phyloP scores from a whole-genome alignment of 2,329 filamentous ascomycete species.

The Fusarium aywerte region DNA sequence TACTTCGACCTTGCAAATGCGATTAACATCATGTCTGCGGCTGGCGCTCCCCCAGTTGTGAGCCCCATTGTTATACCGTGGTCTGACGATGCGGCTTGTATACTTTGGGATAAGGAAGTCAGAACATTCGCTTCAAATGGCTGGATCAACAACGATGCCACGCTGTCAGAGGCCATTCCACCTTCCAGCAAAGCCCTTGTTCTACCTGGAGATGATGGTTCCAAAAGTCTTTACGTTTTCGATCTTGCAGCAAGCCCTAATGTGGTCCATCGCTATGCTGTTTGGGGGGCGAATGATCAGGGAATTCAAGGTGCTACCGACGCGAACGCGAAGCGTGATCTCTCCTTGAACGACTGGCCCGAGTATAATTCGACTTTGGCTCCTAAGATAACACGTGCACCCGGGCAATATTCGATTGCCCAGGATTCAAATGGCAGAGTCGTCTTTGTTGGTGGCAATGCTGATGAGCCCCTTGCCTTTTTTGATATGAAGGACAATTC shows the following conservation, averaged over 20 bases:
- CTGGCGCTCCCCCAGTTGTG: conserved; percentile 68
- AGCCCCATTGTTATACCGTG: conserved; percentile 80
- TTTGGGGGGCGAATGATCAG: conserved; percentile 70
- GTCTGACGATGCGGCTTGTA: conserved; percentile 74
- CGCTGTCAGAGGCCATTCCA: conserved; percentile 68
- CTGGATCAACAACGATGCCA: conserved; percentile 73
- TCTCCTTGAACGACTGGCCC: conserved; percentile 76
- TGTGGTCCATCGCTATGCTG: conserved; percentile 73
- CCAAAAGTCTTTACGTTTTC: conserved; percentile 82
- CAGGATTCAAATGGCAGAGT: conserved; percentile 73
- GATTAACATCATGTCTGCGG: conserved; percentile 69
- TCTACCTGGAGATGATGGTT: conserved; percentile 77
- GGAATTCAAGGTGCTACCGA: conserved; percentile 60
- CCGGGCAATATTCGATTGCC: conserved; percentile 72
- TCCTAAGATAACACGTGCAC: conserved; percentile 69
- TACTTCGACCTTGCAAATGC: conserved; percentile 74
- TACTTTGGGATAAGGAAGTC: conserved; percentile 75
- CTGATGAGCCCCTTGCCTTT: conserved; percentile 74
- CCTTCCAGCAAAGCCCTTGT: conserved; percentile 69
- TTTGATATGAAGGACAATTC: conserved; percentile 80
- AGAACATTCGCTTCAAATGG: conserved; percentile 73
- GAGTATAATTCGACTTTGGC: conserved; percentile 80
- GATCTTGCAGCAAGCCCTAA: conserved; percentile 81
- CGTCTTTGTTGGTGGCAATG: conserved; percentile 81
- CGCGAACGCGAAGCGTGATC: conserved; percentile 51